A percentile compares a stretch with the other conserved stretches of the same genome.
Conservation (phyloP, 129 eudicot species). For the Artemisia argyi region DNA sequence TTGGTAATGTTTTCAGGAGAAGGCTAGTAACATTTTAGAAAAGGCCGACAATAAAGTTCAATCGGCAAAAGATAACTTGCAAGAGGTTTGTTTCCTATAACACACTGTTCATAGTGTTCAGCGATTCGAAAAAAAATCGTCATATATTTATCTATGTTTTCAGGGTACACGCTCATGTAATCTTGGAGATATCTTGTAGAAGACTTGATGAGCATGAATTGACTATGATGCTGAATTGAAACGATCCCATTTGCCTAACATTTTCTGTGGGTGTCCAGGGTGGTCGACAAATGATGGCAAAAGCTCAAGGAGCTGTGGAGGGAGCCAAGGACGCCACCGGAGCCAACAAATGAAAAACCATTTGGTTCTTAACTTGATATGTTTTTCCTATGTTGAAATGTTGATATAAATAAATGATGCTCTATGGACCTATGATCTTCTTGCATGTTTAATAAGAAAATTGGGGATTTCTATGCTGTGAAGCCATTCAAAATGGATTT, state of each 20-base stretch:
- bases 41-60: conserved; percentile 46
- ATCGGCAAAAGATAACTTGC: conserved; percentile 46
- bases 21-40: conserved; percentile 39
- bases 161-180: background rate
- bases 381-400: background rate
- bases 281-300: conserved; percentile 44
- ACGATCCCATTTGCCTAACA: background rate
- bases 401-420: conserved; percentile 3
- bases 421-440: conserved; percentile 8
- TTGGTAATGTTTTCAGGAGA: conserved; percentile 42
- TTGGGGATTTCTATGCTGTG: background rate
- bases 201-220: background rate
- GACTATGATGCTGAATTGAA: background rate
- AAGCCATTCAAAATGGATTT: background rate
- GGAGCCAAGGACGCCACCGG: conserved; percentile 48
- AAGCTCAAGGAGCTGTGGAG: conserved; percentile 53
- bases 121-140: background rate
- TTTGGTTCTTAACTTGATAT: background rate
- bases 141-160: background rate
- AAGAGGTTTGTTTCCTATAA: conserved; percentile 36
- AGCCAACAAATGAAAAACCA: conserved; percentile 33
- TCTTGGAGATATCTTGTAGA: background rate
- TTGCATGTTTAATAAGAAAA: background rate
- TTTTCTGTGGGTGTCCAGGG: conserved; percentile 36
- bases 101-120: background rate